These are phyloP conservation scores for Geotrichum aggregatum DNA, from an alignment of 1,139 yeast genomes.

Conservation along the genomic window DNA sequence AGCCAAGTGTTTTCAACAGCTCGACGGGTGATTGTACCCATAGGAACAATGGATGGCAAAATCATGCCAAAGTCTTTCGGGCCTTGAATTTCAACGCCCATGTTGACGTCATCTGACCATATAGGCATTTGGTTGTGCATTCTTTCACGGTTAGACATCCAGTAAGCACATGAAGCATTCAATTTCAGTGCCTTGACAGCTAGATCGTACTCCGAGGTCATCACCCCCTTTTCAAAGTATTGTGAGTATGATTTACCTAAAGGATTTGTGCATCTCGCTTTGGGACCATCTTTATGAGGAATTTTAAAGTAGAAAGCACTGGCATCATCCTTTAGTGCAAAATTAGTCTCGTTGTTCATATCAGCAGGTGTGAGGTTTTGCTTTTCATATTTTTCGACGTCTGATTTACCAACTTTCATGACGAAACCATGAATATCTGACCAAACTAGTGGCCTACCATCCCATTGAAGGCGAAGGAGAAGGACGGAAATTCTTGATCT, in stretches of 20 bases:
- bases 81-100: constrained; percentile 34
- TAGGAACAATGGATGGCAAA: constrained; percentile 75
- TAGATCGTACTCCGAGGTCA: constrained; percentile 65
- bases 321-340: constrained; percentile 28
- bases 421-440: constrained; percentile 82
- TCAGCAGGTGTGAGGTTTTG: constrained; percentile 53
- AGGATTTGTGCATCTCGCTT: constrained; percentile 68
- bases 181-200: constrained; percentile 75
- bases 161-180: constrained; percentile 79
- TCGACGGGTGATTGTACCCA: constrained; percentile 95
- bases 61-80: constrained; percentile 61
- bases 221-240: constrained; percentile 66
- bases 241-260: constrained; percentile 71
- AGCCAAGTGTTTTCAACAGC: constrained; percentile 98
- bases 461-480: constrained; percentile 77
- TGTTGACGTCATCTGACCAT: constrained; percentile 39
- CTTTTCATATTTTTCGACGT: constrained; percentile 42
- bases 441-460: constrained; percentile 79
- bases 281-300: constrained; percentile 90
- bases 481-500: constrained; percentile 75
- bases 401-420: constrained; percentile 52
- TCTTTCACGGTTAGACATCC: constrained; percentile 88
- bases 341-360: constrained; percentile 37
- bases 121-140: constrained; percentile 84
- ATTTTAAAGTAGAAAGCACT: constrained; percentile 51